Evolutionary conservation across 1,284 basidiomycete species (phyloP).

Genomic region (Gastroboletus turbinatus): DNA sequence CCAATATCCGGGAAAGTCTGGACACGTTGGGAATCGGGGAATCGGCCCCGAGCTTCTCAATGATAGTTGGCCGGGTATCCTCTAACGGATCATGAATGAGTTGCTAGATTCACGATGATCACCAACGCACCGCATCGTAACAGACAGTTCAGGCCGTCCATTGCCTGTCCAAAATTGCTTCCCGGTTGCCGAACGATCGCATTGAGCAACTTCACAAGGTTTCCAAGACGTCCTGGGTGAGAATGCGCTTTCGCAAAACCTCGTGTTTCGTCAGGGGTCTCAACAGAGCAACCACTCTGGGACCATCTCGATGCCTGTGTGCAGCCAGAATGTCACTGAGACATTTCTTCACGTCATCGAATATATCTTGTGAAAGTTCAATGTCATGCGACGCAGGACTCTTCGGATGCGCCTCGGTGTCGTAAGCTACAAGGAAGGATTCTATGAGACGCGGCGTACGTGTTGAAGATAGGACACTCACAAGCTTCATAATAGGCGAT

Average conservation of each 20-base stretch:
- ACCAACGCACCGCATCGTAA: conserved; percentile 20
- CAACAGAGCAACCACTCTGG: conserved; percentile 26
- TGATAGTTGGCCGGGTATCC: conserved; percentile 2
- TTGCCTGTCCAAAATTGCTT: conserved; percentile 19
- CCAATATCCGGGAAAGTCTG: conserved; percentile 20
- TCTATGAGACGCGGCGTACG: background rate
- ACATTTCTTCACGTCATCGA: conserved; percentile 8
- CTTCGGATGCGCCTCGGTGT: background rate
- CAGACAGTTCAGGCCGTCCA: conserved; percentile 26
- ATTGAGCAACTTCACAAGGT: conserved; percentile 19
- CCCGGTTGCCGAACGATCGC: background rate
- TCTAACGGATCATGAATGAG: conserved; percentile 9
- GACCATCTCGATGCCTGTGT: conserved; percentile 16
- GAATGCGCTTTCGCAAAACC: conserved; percentile 12
- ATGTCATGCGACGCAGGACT: background rate
- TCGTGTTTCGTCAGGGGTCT: conserved; percentile 19
- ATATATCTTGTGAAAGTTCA: background rate
- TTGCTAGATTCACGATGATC: background rate
- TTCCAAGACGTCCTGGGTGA: conserved; percentile 17
- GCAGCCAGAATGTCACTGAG: conserved; percentile 11
- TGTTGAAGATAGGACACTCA: conserved; percentile 1
- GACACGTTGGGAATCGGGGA: background rate
- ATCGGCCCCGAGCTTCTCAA: conserved; percentile 9
- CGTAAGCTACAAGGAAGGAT: conserved; percentile 8
- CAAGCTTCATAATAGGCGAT: conserved; percentile 29